Conservation (phyloP, 2,329 filamentous ascomycete genomes). For the Trichothecium sympodiale region DNA sequence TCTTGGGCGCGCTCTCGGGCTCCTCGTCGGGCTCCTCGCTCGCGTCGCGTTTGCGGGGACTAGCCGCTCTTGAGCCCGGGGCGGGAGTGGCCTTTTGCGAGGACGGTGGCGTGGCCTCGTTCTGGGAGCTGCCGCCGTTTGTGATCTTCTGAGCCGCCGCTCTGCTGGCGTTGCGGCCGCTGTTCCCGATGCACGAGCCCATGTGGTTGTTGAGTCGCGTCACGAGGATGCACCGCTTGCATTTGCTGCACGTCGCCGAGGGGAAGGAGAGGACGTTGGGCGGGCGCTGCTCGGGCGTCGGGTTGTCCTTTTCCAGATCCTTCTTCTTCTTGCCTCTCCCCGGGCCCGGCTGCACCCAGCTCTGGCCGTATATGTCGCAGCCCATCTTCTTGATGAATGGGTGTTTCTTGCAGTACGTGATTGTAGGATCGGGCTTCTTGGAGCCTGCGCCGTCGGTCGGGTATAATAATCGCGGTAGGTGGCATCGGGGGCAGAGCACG, state of each 20-base stretch:
- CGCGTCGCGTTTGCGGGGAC: constrained; percentile 45
- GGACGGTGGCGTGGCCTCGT: constrained; percentile 47
- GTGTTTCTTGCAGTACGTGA: constrained; percentile 69
- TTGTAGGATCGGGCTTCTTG: constrained; percentile 51
- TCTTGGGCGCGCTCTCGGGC: constrained; percentile 37
- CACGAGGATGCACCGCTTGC: constrained; percentile 54
- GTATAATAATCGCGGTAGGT: constrained; percentile 61
- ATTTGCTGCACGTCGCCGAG: constrained; percentile 56
- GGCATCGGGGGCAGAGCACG: constrained; percentile 63
- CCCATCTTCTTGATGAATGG: constrained; percentile 67
- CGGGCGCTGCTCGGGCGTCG: constrained; percentile 42
- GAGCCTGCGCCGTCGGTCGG: constrained; percentile 61
- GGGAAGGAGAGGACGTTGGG: constrained; percentile 54
- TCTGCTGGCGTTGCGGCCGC: constrained; percentile 50
- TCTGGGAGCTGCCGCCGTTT: constrained; percentile 39
- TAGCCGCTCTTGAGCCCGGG: constrained; percentile 40
- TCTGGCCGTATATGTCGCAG: constrained; percentile 74
- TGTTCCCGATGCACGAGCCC: constrained; percentile 57
- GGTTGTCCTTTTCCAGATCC: constrained; percentile 54
- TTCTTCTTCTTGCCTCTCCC: constrained; percentile 71
- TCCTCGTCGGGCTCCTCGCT: constrained; percentile 45
- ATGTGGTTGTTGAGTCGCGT: constrained; percentile 58
- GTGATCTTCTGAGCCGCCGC: constrained; percentile 53
- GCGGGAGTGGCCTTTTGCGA: constrained; percentile 52
- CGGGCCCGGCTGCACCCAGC: constrained; percentile 61